A percentile compares a stretch with the other conserved stretches of the same genome.
phyloP scores from a whole-genome alignment of 148 eudicot genomes.

The Camellia sinensis region DNA sequence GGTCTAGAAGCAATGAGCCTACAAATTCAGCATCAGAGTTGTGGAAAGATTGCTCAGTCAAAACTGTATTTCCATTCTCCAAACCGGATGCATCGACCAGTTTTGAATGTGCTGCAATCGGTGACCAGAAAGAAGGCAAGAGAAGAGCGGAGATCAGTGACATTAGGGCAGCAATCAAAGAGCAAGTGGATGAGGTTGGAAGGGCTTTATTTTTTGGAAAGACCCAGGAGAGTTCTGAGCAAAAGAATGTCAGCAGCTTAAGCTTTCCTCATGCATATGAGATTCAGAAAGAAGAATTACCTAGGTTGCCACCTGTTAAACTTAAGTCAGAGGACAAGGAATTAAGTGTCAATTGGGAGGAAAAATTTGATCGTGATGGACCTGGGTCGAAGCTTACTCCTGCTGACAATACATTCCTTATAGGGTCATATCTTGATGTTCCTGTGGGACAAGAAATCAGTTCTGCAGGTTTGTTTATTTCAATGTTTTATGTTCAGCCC shows the following conservation, averaged over 20 bases:
- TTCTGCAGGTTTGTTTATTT: constrained; percentile 55
- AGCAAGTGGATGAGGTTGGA: constrained; percentile 91
- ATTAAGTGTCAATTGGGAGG: constrained; percentile 66
- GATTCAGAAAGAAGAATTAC: constrained; percentile 78
- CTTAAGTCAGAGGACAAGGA: constrained; percentile 82
- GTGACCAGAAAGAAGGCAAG: constrained; percentile 50
- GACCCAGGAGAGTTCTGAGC: constrained; percentile 53
- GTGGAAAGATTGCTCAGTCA: constrained; percentile 67
- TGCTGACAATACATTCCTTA: constrained; percentile 62
- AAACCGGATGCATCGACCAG: constrained; percentile 49
- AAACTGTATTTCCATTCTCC: constrained; percentile 76
- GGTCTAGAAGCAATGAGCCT: constrained; percentile 49
- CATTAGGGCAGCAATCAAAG: constrained; percentile 66
- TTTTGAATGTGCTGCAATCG: constrained; percentile 36
- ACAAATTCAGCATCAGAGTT: constrained; percentile 42
- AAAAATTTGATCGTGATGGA: constrained; percentile 67
- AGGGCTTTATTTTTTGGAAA: constrained; percentile 70
- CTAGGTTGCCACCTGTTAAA: constrained; percentile 86
- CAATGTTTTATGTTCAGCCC: background rate
- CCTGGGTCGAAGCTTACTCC: constrained; percentile 48
- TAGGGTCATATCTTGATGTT: constrained; percentile 93
- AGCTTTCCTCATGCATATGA: constrained; percentile 50
- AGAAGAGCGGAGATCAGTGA: constrained; percentile 45
- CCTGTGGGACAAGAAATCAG: constrained; percentile 93
- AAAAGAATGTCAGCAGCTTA: constrained; percentile 47